A percentile compares a stretch with the other conserved stretches of the same genome.
Conservation (phyloP, 2,329 filamentous ascomycete species). For the Byssothecium circinans region DNA sequence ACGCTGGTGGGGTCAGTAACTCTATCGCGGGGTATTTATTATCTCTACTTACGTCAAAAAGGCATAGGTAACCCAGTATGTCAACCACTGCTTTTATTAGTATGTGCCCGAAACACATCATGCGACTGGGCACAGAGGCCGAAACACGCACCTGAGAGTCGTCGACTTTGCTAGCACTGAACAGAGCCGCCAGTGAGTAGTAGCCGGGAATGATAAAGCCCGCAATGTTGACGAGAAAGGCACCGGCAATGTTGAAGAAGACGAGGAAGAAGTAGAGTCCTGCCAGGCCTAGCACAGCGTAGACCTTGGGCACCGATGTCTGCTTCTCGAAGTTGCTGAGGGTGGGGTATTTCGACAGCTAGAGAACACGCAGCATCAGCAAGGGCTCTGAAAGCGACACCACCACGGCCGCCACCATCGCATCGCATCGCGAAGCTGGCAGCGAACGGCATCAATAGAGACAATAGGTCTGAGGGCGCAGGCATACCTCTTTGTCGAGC, state of each 20-base stretch:
- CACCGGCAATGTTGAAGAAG: constrained; percentile 88
- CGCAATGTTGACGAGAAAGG: constrained; percentile 83
- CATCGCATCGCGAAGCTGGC: neutral
- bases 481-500: constrained; percentile 79
- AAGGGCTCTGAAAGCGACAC: constrained; percentile 4
- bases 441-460: neutral
- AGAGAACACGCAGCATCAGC: constrained; percentile 32
- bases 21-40: neutral
- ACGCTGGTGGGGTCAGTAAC: constrained; percentile 54
- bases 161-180: constrained; percentile 70
- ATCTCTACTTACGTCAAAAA: constrained; percentile 66
- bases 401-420: neutral
- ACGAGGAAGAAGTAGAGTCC: constrained; percentile 88
- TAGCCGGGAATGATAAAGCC: constrained; percentile 82
- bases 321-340: constrained; percentile 86
- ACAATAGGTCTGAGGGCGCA: constrained; percentile 1
- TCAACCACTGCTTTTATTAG: constrained; percentile 63
- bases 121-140: neutral
- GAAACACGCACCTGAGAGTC: constrained; percentile 72
- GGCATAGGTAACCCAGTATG: constrained; percentile 86
- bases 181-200: constrained; percentile 79
- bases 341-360: constrained; percentile 84
- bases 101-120: constrained; percentile 1
- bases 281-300: constrained; percentile 73
- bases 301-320: constrained; percentile 81